phyloP scores from a whole-genome alignment of 148 eudicot species.

The Rhododendron simsii region DNA sequence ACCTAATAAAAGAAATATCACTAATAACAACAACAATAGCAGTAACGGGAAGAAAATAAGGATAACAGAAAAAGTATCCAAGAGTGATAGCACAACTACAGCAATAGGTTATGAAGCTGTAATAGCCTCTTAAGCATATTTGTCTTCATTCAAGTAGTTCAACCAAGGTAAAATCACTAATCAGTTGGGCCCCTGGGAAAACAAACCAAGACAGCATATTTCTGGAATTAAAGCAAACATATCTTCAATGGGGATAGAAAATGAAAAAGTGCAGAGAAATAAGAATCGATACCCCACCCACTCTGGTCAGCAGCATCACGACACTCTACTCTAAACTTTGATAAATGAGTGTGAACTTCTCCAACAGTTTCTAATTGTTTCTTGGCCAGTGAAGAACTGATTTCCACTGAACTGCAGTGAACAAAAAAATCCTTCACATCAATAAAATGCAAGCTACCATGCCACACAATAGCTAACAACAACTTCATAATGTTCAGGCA shows the following conservation, averaged over 20 bases:
- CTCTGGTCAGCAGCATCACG: slow-evolving; percentile 88
- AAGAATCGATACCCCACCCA: slow-evolving; percentile 73
- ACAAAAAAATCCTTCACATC: slow-evolving; percentile 10
- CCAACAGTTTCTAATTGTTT: slow-evolving; percentile 85
- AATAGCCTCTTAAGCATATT: not conserved
- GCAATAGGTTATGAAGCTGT: not conserved
- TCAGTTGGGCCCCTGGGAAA: not conserved
- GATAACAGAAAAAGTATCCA: not conserved
- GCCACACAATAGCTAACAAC: not conserved
- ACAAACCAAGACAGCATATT: not conserved
- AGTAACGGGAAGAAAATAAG: not conserved
- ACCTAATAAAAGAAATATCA: not conserved
- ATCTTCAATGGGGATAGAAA: not conserved
- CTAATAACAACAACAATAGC: not conserved
- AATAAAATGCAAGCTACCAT: not conserved
- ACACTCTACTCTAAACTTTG: slow-evolving; percentile 74
- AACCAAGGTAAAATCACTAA: not conserved
- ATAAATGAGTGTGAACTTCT: slow-evolving; percentile 72
- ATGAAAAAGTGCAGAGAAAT: slow-evolving; percentile 6
- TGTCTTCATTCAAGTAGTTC: not conserved
- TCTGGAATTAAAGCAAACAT: not conserved
- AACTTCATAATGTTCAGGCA: not conserved
- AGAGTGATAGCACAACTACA: not conserved
- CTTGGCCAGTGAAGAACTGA: slow-evolving; percentile 81
- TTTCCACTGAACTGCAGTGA: slow-evolving; percentile 85